phyloP scores from a whole-genome alignment of 495 filamentous ascomycete species.

The Aspergillus kassunensis region DNA sequence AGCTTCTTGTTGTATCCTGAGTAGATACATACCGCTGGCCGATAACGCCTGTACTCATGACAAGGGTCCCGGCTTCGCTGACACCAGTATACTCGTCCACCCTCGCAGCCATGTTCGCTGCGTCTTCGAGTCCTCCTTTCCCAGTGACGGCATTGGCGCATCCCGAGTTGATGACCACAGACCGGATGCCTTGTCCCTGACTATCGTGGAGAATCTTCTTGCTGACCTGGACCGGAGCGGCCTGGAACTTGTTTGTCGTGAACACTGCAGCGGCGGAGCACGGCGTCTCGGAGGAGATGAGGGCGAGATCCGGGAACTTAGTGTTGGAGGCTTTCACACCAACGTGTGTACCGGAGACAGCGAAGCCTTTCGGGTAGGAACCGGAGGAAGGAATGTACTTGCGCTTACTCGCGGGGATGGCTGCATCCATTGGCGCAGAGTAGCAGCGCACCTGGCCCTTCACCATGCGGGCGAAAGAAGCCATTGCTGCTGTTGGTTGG shows the following conservation, averaged over 20 bases:
- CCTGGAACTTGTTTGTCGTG: constrained; percentile 98
- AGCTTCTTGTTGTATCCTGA: not conserved
- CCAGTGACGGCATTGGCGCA: constrained; percentile 98
- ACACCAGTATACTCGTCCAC: constrained; percentile 68
- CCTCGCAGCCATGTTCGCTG: constrained; percentile 70
- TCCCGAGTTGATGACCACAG: constrained; percentile 90
- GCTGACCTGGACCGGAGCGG: constrained; percentile 86
- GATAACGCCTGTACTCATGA: constrained; percentile 98
- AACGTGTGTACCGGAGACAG: constrained; percentile 80
- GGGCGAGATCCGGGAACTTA: constrained; percentile 80
- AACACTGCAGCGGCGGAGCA: constrained; percentile 94
- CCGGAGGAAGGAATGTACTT: constrained; percentile 86
- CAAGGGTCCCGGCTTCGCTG: constrained; percentile 65
- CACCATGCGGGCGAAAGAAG: constrained; percentile 36
- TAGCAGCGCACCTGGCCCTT: constrained; percentile 51
- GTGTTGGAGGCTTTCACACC: constrained; percentile 93
- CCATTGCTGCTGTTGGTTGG: constrained; percentile 34
- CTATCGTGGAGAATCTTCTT: constrained; percentile 62
- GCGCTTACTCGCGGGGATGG: constrained; percentile 68
- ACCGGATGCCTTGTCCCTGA: constrained; percentile 66
- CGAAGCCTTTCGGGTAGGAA: constrained; percentile 86
- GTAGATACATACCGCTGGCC: constrained; percentile 66
- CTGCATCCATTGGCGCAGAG: constrained; percentile 57
- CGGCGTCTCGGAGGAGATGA: constrained; percentile 81
- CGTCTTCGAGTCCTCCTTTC: constrained; percentile 86